These are phyloP conservation scores for Bruguiera parviflora DNA, from an alignment of 345 rosid species.

Conservation along the genomic window DNA sequence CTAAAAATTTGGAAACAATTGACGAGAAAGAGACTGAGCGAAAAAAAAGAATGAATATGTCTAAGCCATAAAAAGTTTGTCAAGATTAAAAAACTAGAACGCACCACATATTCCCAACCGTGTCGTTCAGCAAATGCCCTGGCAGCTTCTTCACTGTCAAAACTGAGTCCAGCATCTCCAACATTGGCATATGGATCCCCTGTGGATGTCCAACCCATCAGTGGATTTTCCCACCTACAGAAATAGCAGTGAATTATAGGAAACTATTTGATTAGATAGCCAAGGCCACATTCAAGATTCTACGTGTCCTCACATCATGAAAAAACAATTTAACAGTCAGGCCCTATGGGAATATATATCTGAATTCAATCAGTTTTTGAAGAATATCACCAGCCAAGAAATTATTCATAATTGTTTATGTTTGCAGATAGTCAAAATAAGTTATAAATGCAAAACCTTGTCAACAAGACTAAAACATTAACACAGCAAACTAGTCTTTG, in stretches of 20 bases:
- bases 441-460: no score
- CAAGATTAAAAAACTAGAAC: conserved; percentile 5
- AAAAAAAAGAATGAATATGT: background rate
- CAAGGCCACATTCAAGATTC: background rate
- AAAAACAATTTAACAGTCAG: no score
- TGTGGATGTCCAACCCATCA: conserved; percentile 99
- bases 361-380: no score
- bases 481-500: no score
- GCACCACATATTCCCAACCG: conserved; percentile 86
- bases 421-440: no score
- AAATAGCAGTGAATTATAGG: background rate
- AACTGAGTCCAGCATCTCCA: conserved; percentile 76
- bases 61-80: background rate
- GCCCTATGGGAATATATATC: no score
- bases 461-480: no score
- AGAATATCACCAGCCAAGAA: no score
- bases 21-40: background rate
- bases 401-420: no score
- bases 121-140: conserved; percentile 81
- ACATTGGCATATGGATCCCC: conserved; percentile 99
- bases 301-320: no score
- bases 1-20: background rate
- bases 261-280: background rate
- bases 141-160: conserved; percentile 81
- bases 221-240: conserved; percentile 94